phyloP scores from a whole-genome alignment of 106 monocot genomes.

The Posidonia australis region DNA sequence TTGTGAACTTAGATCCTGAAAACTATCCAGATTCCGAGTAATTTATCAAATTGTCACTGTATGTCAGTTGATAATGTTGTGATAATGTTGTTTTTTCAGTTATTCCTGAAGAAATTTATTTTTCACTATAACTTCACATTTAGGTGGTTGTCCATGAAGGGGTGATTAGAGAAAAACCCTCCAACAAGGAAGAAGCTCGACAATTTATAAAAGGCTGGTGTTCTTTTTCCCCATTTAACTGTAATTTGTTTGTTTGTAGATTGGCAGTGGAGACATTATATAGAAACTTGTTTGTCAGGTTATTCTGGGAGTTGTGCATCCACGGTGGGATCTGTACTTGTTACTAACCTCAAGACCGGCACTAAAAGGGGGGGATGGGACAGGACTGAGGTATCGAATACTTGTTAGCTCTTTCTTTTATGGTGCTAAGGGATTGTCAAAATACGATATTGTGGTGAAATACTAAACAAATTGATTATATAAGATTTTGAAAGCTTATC shows the following conservation, averaged over 20 bases:
- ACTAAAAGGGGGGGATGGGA: constrained; percentile 64
- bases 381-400: constrained; percentile 55
- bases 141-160: constrained; percentile 93
- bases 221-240: neutral
- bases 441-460: neutral
- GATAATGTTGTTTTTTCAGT: no score
- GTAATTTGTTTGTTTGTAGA: neutral
- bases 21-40: no score
- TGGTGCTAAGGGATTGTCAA: neutral
- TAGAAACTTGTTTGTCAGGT: constrained; percentile 29
- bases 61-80: neutral
- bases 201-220: constrained; percentile 71
- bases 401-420: neutral
- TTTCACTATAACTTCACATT: neutral
- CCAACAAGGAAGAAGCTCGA: constrained; percentile 70
- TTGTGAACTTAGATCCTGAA: no score
- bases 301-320: constrained; percentile 69
- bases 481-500: no score
- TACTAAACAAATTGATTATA: no score
- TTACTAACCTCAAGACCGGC: constrained; percentile 82
- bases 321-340: constrained; percentile 83
- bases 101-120: no score
- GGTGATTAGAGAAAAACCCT: constrained; percentile 88
- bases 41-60: no score
- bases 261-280: neutral